Percentiles rank a stretch among this genome's conserved stretches.
Conservation (phyloP, 768 basidiomycete genomes). For the Tylopilus rubrobrunneus region DNA sequence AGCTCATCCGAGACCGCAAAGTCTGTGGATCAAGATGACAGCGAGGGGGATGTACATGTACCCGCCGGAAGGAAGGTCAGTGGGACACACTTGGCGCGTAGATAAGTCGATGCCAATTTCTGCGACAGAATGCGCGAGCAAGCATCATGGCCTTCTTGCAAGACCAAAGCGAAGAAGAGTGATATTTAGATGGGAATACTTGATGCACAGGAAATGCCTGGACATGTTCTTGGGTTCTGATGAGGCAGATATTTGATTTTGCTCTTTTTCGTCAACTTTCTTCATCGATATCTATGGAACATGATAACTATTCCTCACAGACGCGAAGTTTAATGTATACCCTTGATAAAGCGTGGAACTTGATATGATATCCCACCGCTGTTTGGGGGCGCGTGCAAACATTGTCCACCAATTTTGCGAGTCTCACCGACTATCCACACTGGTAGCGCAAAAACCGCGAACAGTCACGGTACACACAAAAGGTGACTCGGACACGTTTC, state of each 20-base stretch:
- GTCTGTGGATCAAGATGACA: slow-evolving; percentile 31
- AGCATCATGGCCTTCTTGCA: slow-evolving; percentile 71
- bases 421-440: too few relatives aligned
- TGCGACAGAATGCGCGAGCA: slow-evolving; percentile 43
- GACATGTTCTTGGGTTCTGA: not conserved
- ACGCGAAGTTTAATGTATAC: too few relatives aligned
- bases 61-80: slow-evolving; percentile 44
- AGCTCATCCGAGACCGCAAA: slow-evolving; percentile 17
- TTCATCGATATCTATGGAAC: too few relatives aligned
- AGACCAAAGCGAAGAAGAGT: slow-evolving; percentile 64
- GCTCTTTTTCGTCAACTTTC: not conserved
- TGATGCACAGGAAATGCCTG: not conserved
- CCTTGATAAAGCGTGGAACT: too few relatives aligned
- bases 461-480: too few relatives aligned
- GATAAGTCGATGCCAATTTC: not conserved
- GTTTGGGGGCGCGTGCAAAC: too few relatives aligned
- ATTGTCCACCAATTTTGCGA: too few relatives aligned
- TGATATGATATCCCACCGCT: too few relatives aligned
- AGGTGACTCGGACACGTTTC: too few relatives aligned
- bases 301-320: too few relatives aligned
- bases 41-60: slow-evolving; percentile 20
- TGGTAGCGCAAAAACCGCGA: too few relatives aligned
- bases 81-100: not conserved
- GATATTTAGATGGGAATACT: not conserved
- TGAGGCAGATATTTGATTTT: too few relatives aligned